These are phyloP conservation scores for Tephrocybe sp. DNA, from an alignment of 768 basidiomycete genomes.

Conservation along the genomic window DNA sequence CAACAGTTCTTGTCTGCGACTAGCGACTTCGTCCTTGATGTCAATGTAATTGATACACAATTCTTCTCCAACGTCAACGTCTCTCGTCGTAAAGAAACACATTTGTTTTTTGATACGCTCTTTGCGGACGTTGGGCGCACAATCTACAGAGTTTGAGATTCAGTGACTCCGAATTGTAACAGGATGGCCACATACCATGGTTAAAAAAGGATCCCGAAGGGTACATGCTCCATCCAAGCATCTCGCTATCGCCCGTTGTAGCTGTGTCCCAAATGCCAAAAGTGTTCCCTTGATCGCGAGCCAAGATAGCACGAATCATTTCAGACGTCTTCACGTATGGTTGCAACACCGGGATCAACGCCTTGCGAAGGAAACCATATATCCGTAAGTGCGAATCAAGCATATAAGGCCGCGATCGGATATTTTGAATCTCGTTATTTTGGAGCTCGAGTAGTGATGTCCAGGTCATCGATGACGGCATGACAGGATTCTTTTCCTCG, in stretches of 20 bases:
- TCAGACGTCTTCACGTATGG: conserved; percentile 36
- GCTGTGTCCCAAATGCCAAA: conserved; percentile 68
- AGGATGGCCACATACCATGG: conserved; percentile 42
- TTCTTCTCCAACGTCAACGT: conserved; percentile 48
- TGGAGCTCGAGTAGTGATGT: conserved; percentile 51
- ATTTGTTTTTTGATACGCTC: conserved; percentile 39
- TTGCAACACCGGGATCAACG: conserved; percentile 24
- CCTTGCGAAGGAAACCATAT: conserved; percentile 48
- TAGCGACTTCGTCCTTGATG: conserved; percentile 28
- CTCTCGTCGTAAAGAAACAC: conserved; percentile 42
- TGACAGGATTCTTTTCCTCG: conserved; percentile 24
- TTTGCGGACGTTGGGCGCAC: conserved; percentile 50
- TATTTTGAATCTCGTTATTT: conserved; percentile 49
- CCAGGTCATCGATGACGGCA: conserved; percentile 32
- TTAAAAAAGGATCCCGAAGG: conserved; percentile 65
- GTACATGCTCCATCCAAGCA: conserved; percentile 68
- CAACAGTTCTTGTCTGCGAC: conserved; percentile 38
- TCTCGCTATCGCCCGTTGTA: conserved; percentile 45
- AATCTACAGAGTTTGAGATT: conserved; percentile 33
- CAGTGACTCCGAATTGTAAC: neutral
- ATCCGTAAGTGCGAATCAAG: conserved; percentile 51
- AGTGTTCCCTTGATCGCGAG: conserved; percentile 61
- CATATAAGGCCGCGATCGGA: conserved; percentile 44
- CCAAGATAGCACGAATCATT: conserved; percentile 51
- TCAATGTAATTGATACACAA: conserved; percentile 58